Evolutionary conservation across 2,329 filamentous ascomycete genomes (phyloP), one percentile per base, ranked within the genome.

Genomic region (Cladosporium cucumerinum): DNA sequence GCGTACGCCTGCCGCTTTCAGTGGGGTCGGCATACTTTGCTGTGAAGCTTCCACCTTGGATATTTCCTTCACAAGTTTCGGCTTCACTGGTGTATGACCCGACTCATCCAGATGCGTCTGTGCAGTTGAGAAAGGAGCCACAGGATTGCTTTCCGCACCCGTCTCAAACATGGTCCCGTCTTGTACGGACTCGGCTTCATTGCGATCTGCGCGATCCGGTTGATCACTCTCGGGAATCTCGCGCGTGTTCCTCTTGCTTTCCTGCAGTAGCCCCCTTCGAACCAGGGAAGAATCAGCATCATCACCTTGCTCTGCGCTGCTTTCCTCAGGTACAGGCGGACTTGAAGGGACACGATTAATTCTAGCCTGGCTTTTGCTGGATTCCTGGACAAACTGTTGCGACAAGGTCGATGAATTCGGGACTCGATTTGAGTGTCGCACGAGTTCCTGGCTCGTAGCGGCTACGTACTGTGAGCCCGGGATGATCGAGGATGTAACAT

Each of bases 61-160:
- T 26, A 70, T 65, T 25, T 70, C 69, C n/a, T 65, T 68, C 10
- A 64, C 64, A 11, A 65, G 57, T 34, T 54, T 61, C 10, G 51
- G 23, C 69, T 73, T 65, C 23, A 46, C 58, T 1, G 72, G 71
- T n/a, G 71, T 72, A 18, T 65, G 66, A 23, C 65, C 66, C 28
- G 67, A 75, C 7, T 65, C 67, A 18, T 74, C 73, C 8, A 76
- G 69, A 52, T 80, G 75, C 49, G 80, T 78, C 55, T 72, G 74
- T 21, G 78, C 79, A n/a, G 79, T 77, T 5, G 73, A 73, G 63
- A 70, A 76, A 1, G 69, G 68, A 11, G 64, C 65, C n/a, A 61
- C 65, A 43, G 58, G 69, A 58, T 68, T 71, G 57, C 63, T 70
- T 23, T 51, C 30, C 23, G 26, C 36, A 54, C 36, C 54, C 34